phyloP scores from a whole-genome alignment of 2,329 filamentous ascomycete genomes.

The Alternaria brassicicola region DNA sequence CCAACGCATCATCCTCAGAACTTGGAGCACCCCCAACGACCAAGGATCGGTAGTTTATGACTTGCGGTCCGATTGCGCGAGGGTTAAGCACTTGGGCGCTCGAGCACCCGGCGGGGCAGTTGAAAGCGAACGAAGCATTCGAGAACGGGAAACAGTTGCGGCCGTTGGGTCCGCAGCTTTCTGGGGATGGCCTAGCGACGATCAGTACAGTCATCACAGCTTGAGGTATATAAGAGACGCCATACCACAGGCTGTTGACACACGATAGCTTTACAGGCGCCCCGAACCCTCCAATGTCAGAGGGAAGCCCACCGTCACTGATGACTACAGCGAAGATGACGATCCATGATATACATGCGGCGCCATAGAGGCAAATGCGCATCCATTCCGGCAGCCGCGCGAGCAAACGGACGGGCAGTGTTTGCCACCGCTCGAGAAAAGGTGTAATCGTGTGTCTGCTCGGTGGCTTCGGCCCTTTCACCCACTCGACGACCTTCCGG shows the following conservation, averaged over 20 bases:
- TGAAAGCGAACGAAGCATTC: slow-evolving; percentile 59
- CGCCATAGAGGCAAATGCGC: slow-evolving; percentile 62
- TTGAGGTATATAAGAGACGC: background rate
- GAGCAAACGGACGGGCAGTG: slow-evolving; percentile 66
- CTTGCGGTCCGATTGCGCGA: slow-evolving; percentile 61
- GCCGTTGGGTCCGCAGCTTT: slow-evolving; percentile 59
- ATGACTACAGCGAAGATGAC: slow-evolving; percentile 71
- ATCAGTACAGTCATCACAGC: background rate
- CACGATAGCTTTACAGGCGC: slow-evolving; percentile 70
- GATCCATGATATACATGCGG: slow-evolving; percentile 69
- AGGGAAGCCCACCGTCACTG: slow-evolving; percentile 61
- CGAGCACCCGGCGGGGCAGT: slow-evolving; percentile 62
- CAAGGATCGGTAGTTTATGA: slow-evolving; percentile 68
- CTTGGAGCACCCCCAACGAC: slow-evolving; percentile 66
- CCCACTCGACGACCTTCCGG: slow-evolving; percentile 49
- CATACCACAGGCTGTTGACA: slow-evolving; percentile 69
- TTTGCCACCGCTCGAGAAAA: slow-evolving; percentile 69
- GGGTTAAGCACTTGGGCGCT: slow-evolving; percentile 57
- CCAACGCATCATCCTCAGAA: slow-evolving; percentile 9
- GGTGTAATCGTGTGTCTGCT: slow-evolving; percentile 52
- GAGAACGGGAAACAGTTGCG: slow-evolving; percentile 63
- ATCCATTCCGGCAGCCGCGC: slow-evolving; percentile 62
- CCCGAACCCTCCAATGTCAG: slow-evolving; percentile 72
- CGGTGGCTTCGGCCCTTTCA: slow-evolving; percentile 54
- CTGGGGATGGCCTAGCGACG: slow-evolving; percentile 31